Evolutionary conservation across 306 rosid species (phyloP).

Genomic region (Pyrus betulifolia): DNA sequence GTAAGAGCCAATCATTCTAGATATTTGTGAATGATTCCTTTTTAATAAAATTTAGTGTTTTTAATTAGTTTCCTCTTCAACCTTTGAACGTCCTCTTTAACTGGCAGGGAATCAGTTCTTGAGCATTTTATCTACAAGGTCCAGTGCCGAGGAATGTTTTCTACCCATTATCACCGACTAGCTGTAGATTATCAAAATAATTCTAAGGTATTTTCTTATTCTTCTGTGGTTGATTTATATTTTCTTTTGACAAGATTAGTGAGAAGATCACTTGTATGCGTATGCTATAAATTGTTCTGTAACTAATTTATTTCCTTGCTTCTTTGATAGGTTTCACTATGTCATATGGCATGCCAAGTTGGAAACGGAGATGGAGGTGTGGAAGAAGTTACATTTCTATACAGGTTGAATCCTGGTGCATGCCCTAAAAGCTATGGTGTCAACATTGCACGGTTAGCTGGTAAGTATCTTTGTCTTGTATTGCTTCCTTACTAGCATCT

Average conservation of each 20-base stretch:
- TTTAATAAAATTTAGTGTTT: background rate
- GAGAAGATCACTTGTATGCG: background rate
- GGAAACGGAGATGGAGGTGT: conserved; percentile 58
- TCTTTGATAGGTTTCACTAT: conserved; percentile 61
- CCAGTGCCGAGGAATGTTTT: conserved; percentile 81
- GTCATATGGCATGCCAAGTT: conserved; percentile 93
- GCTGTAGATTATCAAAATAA: conserved; percentile 56
- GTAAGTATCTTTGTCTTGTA: conserved; percentile 28
- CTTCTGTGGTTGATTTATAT: background rate
- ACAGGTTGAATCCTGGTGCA: conserved; percentile 70
- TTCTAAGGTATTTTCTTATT: conserved; percentile 45
- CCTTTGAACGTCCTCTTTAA: background rate
- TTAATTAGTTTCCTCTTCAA: conserved; percentile 11
- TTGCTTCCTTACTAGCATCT: background rate
- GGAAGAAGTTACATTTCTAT: conserved; percentile 93
- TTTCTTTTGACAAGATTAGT: background rate
- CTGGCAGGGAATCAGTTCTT: conserved; percentile 71
- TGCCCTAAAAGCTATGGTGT: conserved; percentile 99
- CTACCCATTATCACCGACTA: conserved; percentile 86
- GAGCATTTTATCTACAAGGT: conserved; percentile 75
- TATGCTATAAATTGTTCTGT: background rate
- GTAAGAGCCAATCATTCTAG: conserved; percentile 34
- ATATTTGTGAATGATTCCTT: conserved; percentile 9
- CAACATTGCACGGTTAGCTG: conserved; percentile 89
- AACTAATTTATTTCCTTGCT: conserved; percentile 16